These are phyloP conservation scores for Candida pseudoviswanathii DNA, from an alignment of 1,139 yeast species.

Conservation along the genomic window DNA sequence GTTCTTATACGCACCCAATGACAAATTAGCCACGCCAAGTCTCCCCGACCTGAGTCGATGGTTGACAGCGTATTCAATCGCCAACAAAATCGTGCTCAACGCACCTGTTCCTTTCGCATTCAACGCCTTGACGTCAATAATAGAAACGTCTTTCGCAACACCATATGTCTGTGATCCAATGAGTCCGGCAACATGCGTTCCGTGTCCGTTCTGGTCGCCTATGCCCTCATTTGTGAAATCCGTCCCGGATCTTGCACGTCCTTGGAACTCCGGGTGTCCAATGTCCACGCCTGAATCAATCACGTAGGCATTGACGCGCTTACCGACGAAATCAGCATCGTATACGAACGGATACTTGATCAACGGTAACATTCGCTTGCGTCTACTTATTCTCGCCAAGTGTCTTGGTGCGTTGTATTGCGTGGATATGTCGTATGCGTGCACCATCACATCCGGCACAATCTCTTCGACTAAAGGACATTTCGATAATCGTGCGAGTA, in stretches of 20 bases:
- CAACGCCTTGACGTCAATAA: slow-evolving; percentile 76
- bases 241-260: slow-evolving; percentile 56
- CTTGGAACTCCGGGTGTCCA: slow-evolving; percentile 65
- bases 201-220: slow-evolving; percentile 72
- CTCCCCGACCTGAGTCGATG: slow-evolving; percentile 45
- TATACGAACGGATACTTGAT: slow-evolving; percentile 26
- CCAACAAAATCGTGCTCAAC: slow-evolving; percentile 65
- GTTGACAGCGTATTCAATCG: slow-evolving; percentile 70
- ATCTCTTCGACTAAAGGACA: slow-evolving; percentile 57
- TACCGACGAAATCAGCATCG: slow-evolving; percentile 24
- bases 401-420: slow-evolving; percentile 67
- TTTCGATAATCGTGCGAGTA: slow-evolving; percentile 46
- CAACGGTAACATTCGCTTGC: slow-evolving; percentile 29
- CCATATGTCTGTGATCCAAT: slow-evolving; percentile 79
- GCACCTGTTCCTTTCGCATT: slow-evolving; percentile 64
- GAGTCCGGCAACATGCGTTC: slow-evolving; percentile 88
- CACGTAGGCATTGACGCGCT: slow-evolving; percentile 70
- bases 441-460: slow-evolving; percentile 56
- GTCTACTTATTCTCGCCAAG: slow-evolving; percentile 62
- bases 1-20: slow-evolving; percentile 73
- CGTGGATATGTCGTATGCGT: slow-evolving; percentile 39
- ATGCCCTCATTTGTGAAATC: slow-evolving; percentile 63
- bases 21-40: slow-evolving; percentile 72
- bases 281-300: slow-evolving; percentile 72
- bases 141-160: slow-evolving; percentile 65